These are phyloP conservation scores for Rasamsonia emersonii DNA, from an alignment of 2,329 filamentous ascomycete genomes.

Conservation along the genomic window DNA sequence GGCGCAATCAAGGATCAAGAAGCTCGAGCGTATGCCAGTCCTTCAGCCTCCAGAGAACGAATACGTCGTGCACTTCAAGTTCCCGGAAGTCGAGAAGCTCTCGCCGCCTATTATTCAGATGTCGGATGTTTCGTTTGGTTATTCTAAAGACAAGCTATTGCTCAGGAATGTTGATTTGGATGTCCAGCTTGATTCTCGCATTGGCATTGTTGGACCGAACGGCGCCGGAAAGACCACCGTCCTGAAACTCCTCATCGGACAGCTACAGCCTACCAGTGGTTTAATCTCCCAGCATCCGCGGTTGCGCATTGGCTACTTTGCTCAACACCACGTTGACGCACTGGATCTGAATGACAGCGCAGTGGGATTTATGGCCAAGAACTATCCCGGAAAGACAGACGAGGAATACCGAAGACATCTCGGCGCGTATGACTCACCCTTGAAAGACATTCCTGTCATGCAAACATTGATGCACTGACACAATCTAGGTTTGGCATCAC, in stretches of 20 bases:
- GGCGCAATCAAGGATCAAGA: slow-evolving; percentile 98
- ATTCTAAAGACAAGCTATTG: slow-evolving; percentile 68
- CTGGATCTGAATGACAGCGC: slow-evolving; percentile 82
- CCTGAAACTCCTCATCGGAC: slow-evolving; percentile 92
- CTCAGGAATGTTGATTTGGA: slow-evolving; percentile 85
- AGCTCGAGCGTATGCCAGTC: slow-evolving; percentile 92
- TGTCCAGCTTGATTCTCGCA: slow-evolving; percentile 94
- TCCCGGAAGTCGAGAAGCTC: slow-evolving; percentile 95
- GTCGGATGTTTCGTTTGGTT: slow-evolving; percentile 85
- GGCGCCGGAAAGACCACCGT: slow-evolving; percentile 98
- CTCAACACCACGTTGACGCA: slow-evolving; percentile 96
- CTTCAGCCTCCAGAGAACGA: slow-evolving; percentile 84
- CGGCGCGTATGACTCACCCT: slow-evolving; percentile 58
- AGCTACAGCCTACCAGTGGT: slow-evolving; percentile 66
- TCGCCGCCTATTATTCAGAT: slow-evolving; percentile 98
- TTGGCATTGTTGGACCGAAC: slow-evolving; percentile 98
- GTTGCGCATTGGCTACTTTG: slow-evolving; percentile 90
- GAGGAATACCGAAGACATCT: slow-evolving; percentile 95
- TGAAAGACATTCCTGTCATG: slow-evolving; percentile 1
- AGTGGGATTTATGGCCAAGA: slow-evolving; percentile 92
- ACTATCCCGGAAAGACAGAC: slow-evolving; percentile 81
- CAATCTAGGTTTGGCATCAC: slow-evolving; percentile 57
- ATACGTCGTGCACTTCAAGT: slow-evolving; percentile 94
- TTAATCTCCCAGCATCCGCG: slow-evolving; percentile 82
- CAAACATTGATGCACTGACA: slow-evolving; percentile 11